Evolutionary conservation across 495 filamentous ascomycete genomes (phyloP), one percentile per base, ranked within the genome.

Genomic region (Evansstolkia leycettana): DNA sequence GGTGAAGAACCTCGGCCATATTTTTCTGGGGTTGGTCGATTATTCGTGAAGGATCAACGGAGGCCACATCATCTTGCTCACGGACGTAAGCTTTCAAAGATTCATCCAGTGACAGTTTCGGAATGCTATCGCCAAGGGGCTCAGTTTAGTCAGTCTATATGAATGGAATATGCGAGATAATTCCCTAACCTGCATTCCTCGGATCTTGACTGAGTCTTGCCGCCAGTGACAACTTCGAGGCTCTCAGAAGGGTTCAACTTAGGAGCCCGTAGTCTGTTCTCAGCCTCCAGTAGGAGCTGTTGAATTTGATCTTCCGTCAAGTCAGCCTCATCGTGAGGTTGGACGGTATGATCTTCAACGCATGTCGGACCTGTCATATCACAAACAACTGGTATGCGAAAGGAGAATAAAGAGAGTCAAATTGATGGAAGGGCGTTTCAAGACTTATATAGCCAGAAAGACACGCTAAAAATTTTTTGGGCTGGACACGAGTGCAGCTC

Each of bases 271-370:
- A 84, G 56, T 31, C 78, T 65, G 37, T 56, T 47, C 46, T 81
- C 75, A 23, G 81, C 81, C 55, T 80, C 66, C 34, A 66, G 59
- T 27, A 86, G 68, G 24, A 86, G 63, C 42, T 70, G 57, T 40
- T 69, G 57, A 34, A 84, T 67, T 47, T 77, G 70, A 41, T 75
- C 67, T 65, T 75, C 74, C 23, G 51, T 54, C 33, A 59, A 31
- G 15, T 54, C 44, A 30, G 46, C 34, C 24, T 51, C 41, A 38
- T 42, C 34, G 10, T 41, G 46, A 40, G 42, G 40, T 24, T 38
- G 42, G 16, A 35, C 29, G 26, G 20, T 33, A 14, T 36, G 27
- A 25, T 26, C 31, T 19, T 43, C 24, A 29, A 15, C 5, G 18
- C 36, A 37, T 39, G 24, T 33, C 31, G 17, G 3, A 28, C 13